Evolutionary conservation across 2,329 filamentous ascomycete species (phyloP).

Genomic region (Alternaria triticimaculans): DNA sequence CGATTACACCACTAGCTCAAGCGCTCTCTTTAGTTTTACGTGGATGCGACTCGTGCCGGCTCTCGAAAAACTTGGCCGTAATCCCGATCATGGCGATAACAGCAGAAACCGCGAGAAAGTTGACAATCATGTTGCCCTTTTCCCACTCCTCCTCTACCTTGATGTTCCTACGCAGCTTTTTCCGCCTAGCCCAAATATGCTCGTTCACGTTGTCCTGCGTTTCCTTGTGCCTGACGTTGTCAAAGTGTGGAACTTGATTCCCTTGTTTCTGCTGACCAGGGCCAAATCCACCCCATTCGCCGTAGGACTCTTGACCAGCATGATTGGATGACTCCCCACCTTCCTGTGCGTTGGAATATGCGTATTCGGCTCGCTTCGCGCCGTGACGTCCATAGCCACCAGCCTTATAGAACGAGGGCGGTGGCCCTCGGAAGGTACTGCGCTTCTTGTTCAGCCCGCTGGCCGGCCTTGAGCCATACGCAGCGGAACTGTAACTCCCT

Average conservation of each 20-base stretch:
- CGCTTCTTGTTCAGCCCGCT: slow-evolving; percentile 80
- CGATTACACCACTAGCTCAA: background rate
- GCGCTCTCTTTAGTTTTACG: slow-evolving; percentile 5
- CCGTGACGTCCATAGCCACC: slow-evolving; percentile 77
- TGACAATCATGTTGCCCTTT: slow-evolving; percentile 34
- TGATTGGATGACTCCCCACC: slow-evolving; percentile 16
- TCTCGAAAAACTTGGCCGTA: slow-evolving; percentile 27
- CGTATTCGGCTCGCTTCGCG: slow-evolving; percentile 62
- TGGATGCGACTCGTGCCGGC: slow-evolving; percentile 7
- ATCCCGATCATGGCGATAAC: slow-evolving; percentile 34
- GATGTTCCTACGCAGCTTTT: slow-evolving; percentile 16
- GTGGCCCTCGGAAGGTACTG: slow-evolving; percentile 80
- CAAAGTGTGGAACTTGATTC: slow-evolving; percentile 73
- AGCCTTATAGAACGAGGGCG: slow-evolving; percentile 84
- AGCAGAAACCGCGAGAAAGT: slow-evolving; percentile 39
- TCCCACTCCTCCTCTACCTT: slow-evolving; percentile 31
- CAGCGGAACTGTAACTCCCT: slow-evolving; percentile 61
- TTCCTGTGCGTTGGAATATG: slow-evolving; percentile 36
- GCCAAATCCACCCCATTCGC: slow-evolving; percentile 62
- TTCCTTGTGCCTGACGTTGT: slow-evolving; percentile 72
- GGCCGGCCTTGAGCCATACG: slow-evolving; percentile 74
- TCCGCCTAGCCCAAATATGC: slow-evolving; percentile 55
- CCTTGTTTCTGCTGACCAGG: slow-evolving; percentile 61
- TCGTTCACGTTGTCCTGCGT: slow-evolving; percentile 73
- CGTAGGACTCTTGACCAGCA: slow-evolving; percentile 39